A percentile compares a stretch with the other conserved stretches of the same genome.
phyloP scores from a whole-genome alignment of 2,329 filamentous ascomycete genomes.

The Pseudohalonectria lignicola region DNA sequence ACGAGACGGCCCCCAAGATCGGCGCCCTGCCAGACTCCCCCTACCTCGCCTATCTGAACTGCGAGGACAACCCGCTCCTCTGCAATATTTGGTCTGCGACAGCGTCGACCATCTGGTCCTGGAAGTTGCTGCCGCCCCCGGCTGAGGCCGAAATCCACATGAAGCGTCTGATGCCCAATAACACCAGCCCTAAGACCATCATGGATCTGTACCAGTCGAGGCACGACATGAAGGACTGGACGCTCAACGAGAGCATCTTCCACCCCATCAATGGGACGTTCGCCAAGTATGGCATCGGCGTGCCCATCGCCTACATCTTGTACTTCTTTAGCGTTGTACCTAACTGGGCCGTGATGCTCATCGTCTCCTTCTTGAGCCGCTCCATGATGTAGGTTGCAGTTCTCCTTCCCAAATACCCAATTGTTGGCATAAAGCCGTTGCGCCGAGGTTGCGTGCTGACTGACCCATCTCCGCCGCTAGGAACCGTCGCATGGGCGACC shows the following conservation, averaged over 20 bases:
- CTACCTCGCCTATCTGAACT: constrained; percentile 60
- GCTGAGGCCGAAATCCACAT: constrained; percentile 53
- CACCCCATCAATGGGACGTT: constrained; percentile 65
- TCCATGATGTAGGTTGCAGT: constrained; percentile 65
- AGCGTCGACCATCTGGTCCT: constrained; percentile 54
- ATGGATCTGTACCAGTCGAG: constrained; percentile 41
- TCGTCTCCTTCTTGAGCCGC: constrained; percentile 62
- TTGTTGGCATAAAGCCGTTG: no score
- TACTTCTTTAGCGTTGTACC: constrained; percentile 57
- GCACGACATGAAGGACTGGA: constrained; percentile 31
- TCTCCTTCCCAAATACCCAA: no score
- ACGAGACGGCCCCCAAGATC: constrained; percentile 55
- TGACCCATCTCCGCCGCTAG: no score
- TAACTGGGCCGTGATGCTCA: constrained; percentile 70
- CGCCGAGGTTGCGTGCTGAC: no score
- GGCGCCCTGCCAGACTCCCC: constrained; percentile 49
- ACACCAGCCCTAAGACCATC: constrained; percentile 53
- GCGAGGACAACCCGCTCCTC: constrained; percentile 62
- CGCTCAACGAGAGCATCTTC: constrained; percentile 51
- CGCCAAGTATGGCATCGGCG: constrained; percentile 47
- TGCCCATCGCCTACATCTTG: constrained; percentile 57
- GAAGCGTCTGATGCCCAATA: constrained; percentile 59
- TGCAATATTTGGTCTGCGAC: constrained; percentile 64
- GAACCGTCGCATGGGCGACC: constrained; percentile 18
- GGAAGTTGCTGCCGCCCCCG: constrained; percentile 55